Base-by-base conservation (phyloP, 2,329 filamentous ascomycete species). In the Trichoderma gracile region DNA sequence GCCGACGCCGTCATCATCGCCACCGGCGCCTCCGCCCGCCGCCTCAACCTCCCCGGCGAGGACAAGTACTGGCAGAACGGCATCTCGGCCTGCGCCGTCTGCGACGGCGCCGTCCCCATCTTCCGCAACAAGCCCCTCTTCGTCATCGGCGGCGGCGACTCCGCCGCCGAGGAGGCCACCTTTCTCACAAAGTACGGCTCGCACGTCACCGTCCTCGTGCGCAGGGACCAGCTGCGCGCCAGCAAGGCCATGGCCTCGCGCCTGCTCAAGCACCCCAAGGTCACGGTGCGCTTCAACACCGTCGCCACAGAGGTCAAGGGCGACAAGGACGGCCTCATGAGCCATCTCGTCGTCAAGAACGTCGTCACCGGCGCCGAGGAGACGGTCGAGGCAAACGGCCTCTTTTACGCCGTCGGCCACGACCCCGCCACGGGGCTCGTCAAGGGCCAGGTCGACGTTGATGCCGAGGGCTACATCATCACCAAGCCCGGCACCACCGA, bases 341-440 rank as follows among this genome's bases (percentile, higher is more conserved):
- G 87, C 75, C 89, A 93, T 74, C 81, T 99, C 70, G 86, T 90
- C 61, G 84, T 99, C 76, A 91, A 91, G 84, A 86, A 98, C 79
- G 87, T 87, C 66, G 80, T 83, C 72, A 91, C 88, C 23, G 92
- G 92, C 67, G 80, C 88, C 75, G 86, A 90, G 77, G 90, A 96
- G 82, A 89, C 89, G n/a, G 81, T 97, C 55, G 88, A 92, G 70
- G 94, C 94, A 57, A 96, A 90, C 78, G 95, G 95, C 30, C 84
- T 99, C 25, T 99, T 99, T 80, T 99, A 99, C 78, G 95, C 96
- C 73, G 90, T 99, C 60, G 95, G 95, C 25, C 95, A 99, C 80
- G 94, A 97, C 76, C 95, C 95, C 14, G 96, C 95, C 55, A 98
- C 92, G 0, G 74, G 79, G n/a, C 83, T 99, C 46, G 90, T 99